A percentile compares a stretch with the other conserved stretches of the same genome.
Conservation (phyloP, 805 yeast species). For the Ogataea salicorniae region DNA sequence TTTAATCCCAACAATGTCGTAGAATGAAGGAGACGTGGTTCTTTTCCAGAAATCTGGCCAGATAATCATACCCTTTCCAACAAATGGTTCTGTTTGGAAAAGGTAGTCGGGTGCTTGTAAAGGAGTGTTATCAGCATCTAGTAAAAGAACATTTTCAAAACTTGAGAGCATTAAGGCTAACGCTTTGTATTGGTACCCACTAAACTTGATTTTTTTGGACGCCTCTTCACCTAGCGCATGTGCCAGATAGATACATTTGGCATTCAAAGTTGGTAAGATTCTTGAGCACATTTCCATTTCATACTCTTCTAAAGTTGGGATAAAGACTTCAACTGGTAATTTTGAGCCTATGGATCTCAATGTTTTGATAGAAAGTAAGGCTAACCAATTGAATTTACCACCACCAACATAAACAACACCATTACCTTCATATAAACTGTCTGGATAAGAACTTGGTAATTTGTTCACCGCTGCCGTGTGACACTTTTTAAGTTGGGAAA, state of each 20-base stretch:
- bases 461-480: constrained; percentile 41
- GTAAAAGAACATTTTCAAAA: constrained; percentile 59
- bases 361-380: constrained; percentile 55
- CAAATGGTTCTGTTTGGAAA: constrained; percentile 54
- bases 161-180: constrained; percentile 63
- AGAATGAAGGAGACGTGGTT: constrained; percentile 47
- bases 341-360: constrained; percentile 58
- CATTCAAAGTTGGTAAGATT: constrained; percentile 55
- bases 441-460: constrained; percentile 45
- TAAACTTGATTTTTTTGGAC: constrained; percentile 37
- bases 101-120: constrained; percentile 53
- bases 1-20: constrained; percentile 41
- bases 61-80: constrained; percentile 45
- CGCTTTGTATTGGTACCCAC: constrained; percentile 62
- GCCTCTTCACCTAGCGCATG: constrained; percentile 52
- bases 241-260: constrained; percentile 58
- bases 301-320: constrained; percentile 65
- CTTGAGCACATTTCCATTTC: constrained; percentile 62
- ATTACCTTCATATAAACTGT: constrained; percentile 42
- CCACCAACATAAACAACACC: constrained; percentile 76
- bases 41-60: constrained; percentile 46
- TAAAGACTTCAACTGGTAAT: constrained; percentile 75
- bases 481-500: constrained; percentile 39
- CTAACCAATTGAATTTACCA: constrained; percentile 66
- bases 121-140: constrained; percentile 74